Base-by-base conservation (phyloP, 768 basidiomycete species). In the Russula sp. region DNA sequence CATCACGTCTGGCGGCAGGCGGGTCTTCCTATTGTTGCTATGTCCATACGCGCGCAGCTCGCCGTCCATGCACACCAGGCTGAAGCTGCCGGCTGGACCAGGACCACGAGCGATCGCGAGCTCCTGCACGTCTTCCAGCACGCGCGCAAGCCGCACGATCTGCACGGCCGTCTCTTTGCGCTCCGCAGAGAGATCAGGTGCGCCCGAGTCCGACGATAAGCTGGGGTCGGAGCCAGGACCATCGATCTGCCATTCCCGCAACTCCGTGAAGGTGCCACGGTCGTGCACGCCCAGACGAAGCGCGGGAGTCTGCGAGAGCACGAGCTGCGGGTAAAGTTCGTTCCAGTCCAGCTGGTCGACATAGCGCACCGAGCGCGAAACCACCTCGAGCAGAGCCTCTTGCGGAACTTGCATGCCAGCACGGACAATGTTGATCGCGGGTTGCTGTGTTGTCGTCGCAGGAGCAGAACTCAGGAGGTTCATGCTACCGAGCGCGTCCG, bases 271-370 rank as follows among this genome's bases (percentile, higher is more conserved):
- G 1, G 44, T 72, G 1, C 88, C 88, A 3, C 76, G 71, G 13
- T 75, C 69, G 70, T 90, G 88, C 49, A 80, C 73, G 0, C 80
- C 88, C 57, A 88, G 74, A 70, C 82, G 85, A 62, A 84, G 78
- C 67, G 83, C 79, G 2, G 79, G 73, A 0, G 86, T 89, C 69
- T 86, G 84, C 8, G 89, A 88, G 58, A 91, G 79, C 70, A 80
- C 85, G 13, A 89, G 73, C 70, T 89, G 88, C 0, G 84, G 27
- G 27, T 27, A 27, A 27, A 27, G 27, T 27, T 27, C 27, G 27
- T 27, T 27, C 27, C 27, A 27, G 68, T 86, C 76, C 63, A 76
- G 75, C 4, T 48, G 35, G 1, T 71, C 67, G 20, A 72, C 50
- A 55, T 48, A 63, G 14, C 51, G 49, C 44, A 32, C 14, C 32